These are phyloP conservation scores for Termitomyces sp. DNA, from an alignment of 768 basidiomycete genomes.

Conservation along the genomic window DNA sequence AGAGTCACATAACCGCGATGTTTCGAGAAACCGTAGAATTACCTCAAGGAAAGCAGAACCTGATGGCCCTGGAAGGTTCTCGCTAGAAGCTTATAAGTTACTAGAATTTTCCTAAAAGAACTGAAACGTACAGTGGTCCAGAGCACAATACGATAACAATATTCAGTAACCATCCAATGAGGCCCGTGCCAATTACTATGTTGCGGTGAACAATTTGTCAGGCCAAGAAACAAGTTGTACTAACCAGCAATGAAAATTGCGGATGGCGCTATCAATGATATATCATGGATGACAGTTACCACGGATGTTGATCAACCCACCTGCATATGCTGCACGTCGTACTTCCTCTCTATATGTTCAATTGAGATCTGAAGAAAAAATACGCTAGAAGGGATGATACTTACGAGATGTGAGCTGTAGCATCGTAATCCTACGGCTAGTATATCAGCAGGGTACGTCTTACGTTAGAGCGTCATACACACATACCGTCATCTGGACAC, in stretches of 20 bases:
- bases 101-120: not conserved
- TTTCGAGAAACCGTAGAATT: not conserved
- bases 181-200: slow-evolving; percentile 67
- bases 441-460: slow-evolving; percentile 7
- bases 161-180: slow-evolving; percentile 85
- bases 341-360: slow-evolving; percentile 63
- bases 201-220: too few relatives aligned
- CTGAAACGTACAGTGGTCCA: slow-evolving; percentile 56
- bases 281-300: not conserved
- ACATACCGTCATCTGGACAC: slow-evolving; percentile 52
- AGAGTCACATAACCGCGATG: not conserved
- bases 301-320: slow-evolving; percentile 28
- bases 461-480: slow-evolving; percentile 11
- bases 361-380: not conserved
- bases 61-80: slow-evolving; percentile 64
- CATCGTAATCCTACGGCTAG: slow-evolving; percentile 62
- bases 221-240: not conserved
- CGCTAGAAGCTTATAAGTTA: slow-evolving; percentile 31
- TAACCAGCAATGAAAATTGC: slow-evolving; percentile 27
- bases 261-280: slow-evolving; percentile 20
- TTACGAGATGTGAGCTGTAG: slow-evolving; percentile 79
- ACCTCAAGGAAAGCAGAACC: slow-evolving; percentile 73
- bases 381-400: slow-evolving; percentile 21
- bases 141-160: slow-evolving; percentile 85
- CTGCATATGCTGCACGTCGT: slow-evolving; percentile 74